Evolutionary conservation across 495 filamentous ascomycete genomes (phyloP).

Genomic region (Melanomma pulvis-pyrius): DNA sequence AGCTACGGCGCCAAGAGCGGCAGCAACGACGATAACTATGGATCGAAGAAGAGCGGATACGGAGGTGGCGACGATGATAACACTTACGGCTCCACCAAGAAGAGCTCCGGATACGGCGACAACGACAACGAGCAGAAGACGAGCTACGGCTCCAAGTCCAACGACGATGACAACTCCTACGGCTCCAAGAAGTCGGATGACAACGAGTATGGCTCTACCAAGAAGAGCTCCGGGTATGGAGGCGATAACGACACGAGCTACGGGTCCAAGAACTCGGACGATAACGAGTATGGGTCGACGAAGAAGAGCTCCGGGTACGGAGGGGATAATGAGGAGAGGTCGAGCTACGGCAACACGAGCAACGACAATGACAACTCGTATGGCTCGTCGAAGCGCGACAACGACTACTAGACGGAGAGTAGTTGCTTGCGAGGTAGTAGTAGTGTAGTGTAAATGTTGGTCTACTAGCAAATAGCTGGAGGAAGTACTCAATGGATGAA

Average conservation of each 20-base stretch:
- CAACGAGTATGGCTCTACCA: background rate
- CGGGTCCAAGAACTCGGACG: background rate
- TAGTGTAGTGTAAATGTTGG: too few relatives aligned
- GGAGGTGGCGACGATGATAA: background rate
- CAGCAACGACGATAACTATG: background rate
- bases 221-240: slow-evolving; percentile 6
- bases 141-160: background rate
- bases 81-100: background rate
- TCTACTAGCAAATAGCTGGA: too few relatives aligned
- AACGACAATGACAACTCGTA: slow-evolving; percentile 8
- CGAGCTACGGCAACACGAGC: slow-evolving; percentile 14
- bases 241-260: background rate
- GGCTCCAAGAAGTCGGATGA: background rate
- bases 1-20: slow-evolving; percentile 2
- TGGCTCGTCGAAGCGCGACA: background rate
- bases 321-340: background rate
- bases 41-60: background rate
- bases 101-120: background rate
- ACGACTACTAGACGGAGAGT: background rate
- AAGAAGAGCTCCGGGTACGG: slow-evolving; percentile 1
- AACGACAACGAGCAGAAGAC: background rate
- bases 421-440: background rate
- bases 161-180: background rate
- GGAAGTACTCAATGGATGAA: background rate
- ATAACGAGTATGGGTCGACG: background rate